Percentiles rank a stretch among this genome's conserved stretches.
Conservation (phyloP, 75 land plant genomes). For the Selaginella moellendorffii region DNA sequence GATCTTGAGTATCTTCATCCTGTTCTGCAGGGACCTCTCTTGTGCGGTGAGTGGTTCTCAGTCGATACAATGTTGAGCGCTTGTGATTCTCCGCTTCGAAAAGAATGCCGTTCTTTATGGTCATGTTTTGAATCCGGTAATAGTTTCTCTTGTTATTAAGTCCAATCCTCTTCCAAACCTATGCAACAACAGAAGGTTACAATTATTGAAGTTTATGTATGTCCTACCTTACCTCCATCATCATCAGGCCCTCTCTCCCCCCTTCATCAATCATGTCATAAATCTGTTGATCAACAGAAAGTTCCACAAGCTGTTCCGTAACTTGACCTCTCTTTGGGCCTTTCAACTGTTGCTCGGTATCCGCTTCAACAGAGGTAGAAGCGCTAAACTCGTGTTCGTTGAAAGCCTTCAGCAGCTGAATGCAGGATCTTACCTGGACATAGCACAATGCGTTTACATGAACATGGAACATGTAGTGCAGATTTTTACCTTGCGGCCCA, state of each 20-base stretch:
- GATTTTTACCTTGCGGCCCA: slow-evolving; percentile 46
- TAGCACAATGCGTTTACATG: too few species aligned
- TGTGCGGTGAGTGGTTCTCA: slow-evolving; percentile 29
- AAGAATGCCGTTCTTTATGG: slow-evolving; percentile 47
- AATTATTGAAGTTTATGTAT: neutral
- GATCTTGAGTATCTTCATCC: neutral
- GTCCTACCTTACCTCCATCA: slow-evolving; percentile 54
- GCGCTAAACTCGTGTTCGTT: slow-evolving; percentile 28
- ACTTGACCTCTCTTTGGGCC: slow-evolving; percentile 34
- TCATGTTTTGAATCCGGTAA: slow-evolving; percentile 39
- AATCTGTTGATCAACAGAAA: slow-evolving; percentile 72
- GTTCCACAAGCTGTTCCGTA: slow-evolving; percentile 68
- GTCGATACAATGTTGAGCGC: slow-evolving; percentile 40
- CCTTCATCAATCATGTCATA: slow-evolving; percentile 66
- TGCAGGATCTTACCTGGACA: slow-evolving; percentile 50
- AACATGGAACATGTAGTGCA: too few species aligned
- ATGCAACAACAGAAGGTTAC: neutral
- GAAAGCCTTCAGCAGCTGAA: slow-evolving; percentile 60
- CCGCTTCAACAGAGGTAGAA: slow-evolving; percentile 19
- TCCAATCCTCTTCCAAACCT: slow-evolving; percentile 69
- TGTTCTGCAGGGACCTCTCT: neutral
- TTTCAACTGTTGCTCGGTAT: slow-evolving; percentile 22
- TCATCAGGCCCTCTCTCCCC: slow-evolving; percentile 57
- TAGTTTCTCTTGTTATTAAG: slow-evolving; percentile 54
- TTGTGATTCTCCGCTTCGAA: slow-evolving; percentile 52